Conservation (phyloP, 495 filamentous ascomycete genomes). For the Penicillium canescens region DNA sequence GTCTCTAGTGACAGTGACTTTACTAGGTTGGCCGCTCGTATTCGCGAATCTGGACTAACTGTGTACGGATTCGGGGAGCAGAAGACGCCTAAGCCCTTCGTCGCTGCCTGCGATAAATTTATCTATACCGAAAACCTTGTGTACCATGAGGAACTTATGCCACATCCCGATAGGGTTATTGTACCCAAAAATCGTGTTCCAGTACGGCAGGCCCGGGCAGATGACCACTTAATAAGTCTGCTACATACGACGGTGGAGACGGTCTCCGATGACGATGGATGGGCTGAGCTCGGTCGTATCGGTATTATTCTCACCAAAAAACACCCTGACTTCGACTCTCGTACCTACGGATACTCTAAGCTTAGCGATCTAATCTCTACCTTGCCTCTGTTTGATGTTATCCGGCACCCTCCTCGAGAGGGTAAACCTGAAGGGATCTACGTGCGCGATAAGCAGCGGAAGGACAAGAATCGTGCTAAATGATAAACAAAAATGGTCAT, state of each 20-base stretch:
- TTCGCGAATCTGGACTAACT: conserved; percentile 8
- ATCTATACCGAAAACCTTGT: conserved; percentile 8
- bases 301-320: not conserved
- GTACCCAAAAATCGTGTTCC: not conserved
- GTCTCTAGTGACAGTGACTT: too few relatives aligned
- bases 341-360: conserved; percentile 4
- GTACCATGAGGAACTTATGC: not conserved
- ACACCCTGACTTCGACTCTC: conserved; percentile 5
- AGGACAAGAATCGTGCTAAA: too few relatives aligned
- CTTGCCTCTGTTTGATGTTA: not conserved
- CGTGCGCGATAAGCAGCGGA: conserved; percentile 1
- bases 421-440: not conserved
- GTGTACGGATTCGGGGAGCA: conserved; percentile 7
- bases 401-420: not conserved
- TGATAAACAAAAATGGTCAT: too few relatives aligned
- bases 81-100: conserved; percentile 4
- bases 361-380: not conserved
- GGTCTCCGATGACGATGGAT: conserved; percentile 6
- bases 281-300: not conserved
- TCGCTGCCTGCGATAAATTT: conserved; percentile 10
- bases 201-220: not conserved
- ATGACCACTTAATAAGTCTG: not conserved
- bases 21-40: conserved; percentile 8
- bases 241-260: conserved; percentile 6
- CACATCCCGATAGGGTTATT: not conserved